phyloP scores from a whole-genome alignment of 805 yeast genomes.

The Saccharomycopsis selenospora region DNA sequence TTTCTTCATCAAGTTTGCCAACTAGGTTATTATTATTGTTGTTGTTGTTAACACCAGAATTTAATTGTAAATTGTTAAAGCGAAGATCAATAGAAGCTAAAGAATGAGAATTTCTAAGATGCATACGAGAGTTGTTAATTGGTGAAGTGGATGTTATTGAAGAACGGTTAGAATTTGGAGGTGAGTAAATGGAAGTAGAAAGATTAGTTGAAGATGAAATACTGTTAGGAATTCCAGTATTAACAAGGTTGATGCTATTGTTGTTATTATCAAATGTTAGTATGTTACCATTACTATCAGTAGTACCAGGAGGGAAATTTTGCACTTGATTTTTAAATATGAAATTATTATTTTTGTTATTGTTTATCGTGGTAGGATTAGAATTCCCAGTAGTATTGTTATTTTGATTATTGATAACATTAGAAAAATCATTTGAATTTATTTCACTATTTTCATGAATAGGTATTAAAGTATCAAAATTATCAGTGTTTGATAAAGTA shows the following conservation, averaged over 20 bases:
- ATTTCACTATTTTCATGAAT: constrained; percentile 7
- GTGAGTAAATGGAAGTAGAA: constrained; percentile 5
- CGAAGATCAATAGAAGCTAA: constrained; percentile 12
- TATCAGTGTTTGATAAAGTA: background rate
- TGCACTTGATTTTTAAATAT: background rate
- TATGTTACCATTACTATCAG: background rate
- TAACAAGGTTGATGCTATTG: background rate
- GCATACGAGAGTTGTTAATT: background rate
- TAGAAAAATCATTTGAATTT: background rate
- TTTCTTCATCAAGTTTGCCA: background rate
- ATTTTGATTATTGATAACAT: background rate
- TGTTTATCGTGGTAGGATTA: background rate
- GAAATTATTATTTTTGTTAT: too few species aligned
- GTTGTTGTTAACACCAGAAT: too few species aligned
- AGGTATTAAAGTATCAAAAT: constrained; percentile 4
- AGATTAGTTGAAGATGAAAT: background rate
- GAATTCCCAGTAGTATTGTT: background rate
- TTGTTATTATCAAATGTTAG: background rate
- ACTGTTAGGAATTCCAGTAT: background rate
- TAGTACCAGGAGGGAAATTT: background rate
- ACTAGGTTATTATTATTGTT: too few species aligned
- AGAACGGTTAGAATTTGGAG: constrained; percentile 3
- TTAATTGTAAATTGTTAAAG: constrained; percentile 5
- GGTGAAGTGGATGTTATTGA: background rate
- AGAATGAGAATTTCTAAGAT: constrained; percentile 8